Evolutionary conservation across 1,284 basidiomycete species (phyloP).

Genomic region (Ceratobasidium sp.): DNA sequence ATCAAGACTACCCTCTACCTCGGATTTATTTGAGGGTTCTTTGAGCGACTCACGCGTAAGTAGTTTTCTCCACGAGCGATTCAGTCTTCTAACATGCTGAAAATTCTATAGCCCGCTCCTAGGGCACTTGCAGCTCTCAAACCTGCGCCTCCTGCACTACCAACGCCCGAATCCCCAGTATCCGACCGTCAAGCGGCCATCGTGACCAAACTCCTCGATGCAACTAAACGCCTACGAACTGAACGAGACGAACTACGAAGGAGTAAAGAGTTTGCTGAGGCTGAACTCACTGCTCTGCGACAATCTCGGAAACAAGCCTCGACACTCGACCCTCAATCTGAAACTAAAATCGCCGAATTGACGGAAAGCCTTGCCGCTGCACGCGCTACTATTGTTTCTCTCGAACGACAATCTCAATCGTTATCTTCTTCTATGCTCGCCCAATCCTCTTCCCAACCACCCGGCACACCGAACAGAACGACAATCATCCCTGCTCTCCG

Average conservation of each 20-base stretch:
- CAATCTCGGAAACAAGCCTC: neutral
- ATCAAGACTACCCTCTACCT: neutral
- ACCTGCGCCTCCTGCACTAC: neutral
- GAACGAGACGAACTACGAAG: constrained; percentile 15
- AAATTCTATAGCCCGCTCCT: constrained; percentile 4
- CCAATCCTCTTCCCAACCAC: constrained; percentile 17
- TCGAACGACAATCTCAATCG: constrained; percentile 14
- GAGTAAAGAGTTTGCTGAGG: constrained; percentile 12
- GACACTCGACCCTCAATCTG: neutral
- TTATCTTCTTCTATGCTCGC: neutral
- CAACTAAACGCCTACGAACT: constrained; percentile 20
- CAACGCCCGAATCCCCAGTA: constrained; percentile 31
- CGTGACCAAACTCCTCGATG: constrained; percentile 26
- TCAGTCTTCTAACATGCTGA: neutral
- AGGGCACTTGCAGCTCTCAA: constrained; percentile 15
- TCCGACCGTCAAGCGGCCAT: constrained; percentile 35
- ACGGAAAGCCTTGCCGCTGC: constrained; percentile 28
- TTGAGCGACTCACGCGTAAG: neutral
- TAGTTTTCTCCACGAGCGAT: neutral
- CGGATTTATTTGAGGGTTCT: constrained; percentile 17
- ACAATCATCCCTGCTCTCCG: constrained; percentile 35
- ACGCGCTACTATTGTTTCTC: constrained; percentile 14
- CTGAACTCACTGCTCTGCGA: constrained; percentile 9
- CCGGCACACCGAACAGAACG: constrained; percentile 21
- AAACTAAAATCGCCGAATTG: constrained; percentile 25